These are phyloP conservation scores for Solanum chiquidenum DNA, from an alignment of 257 asterid species.

Conservation along the genomic window DNA sequence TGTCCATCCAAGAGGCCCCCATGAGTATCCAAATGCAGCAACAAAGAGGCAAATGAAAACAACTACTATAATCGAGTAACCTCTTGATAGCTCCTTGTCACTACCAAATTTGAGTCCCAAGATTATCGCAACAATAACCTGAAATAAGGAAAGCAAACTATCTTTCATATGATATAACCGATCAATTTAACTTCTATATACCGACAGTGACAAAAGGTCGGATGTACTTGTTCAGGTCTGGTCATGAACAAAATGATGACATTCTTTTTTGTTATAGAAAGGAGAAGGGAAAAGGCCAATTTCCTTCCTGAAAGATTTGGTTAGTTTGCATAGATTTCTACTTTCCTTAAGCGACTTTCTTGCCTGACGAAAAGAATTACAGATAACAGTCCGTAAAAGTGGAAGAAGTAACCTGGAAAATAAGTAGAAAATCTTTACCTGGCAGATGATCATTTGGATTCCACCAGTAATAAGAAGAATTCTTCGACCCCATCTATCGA, in stretches of 20 bases:
- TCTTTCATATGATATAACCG: background rate
- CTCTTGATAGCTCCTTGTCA: conserved; percentile 47
- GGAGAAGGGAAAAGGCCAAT: background rate
- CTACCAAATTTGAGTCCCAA: conserved; percentile 47
- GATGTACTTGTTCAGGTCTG: background rate
- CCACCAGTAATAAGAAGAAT: conserved; percentile 60
- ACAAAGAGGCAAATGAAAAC: conserved; percentile 62
- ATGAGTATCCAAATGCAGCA: conserved; percentile 77
- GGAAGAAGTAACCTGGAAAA: background rate
- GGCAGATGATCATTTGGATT: conserved; percentile 41
- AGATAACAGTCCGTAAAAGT: background rate
- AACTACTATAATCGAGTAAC: conserved; percentile 49
- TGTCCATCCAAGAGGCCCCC: conserved; percentile 95
- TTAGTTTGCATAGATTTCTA: background rate
- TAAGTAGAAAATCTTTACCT: conserved; percentile 7
- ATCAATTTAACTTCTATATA: background rate
- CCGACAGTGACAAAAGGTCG: background rate
- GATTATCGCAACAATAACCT: conserved; percentile 16
- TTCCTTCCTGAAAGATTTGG: background rate
- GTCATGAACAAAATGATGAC: background rate
- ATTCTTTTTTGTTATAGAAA: background rate
- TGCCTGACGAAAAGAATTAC: background rate
- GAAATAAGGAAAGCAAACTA: background rate
- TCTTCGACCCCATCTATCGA: conserved; percentile 62
- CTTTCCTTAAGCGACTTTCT: background rate